Evolutionary conservation across 805 yeast species (phyloP).

Genomic region (Saturnispora ahearnii): DNA sequence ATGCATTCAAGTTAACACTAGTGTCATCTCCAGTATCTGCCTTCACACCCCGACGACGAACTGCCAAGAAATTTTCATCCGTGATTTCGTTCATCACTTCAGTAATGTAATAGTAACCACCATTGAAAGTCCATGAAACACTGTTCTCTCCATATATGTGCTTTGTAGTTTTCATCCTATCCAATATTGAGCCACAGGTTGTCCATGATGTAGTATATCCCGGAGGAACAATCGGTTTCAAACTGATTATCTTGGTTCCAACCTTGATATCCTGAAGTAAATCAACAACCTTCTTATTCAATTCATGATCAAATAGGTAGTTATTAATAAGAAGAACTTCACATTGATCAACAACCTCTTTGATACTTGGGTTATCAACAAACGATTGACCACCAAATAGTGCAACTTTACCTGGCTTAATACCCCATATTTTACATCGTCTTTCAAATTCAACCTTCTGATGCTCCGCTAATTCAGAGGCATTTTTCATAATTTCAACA

Average conservation of each 20-base stretch:
- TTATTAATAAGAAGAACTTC: conserved; percentile 76
- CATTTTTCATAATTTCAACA: conserved; percentile 81
- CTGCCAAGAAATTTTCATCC: conserved; percentile 26
- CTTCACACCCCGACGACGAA: conserved; percentile 18
- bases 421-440: conserved; percentile 56
- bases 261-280: conserved; percentile 54
- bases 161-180: conserved; percentile 53
- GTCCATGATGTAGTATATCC: conserved; percentile 55
- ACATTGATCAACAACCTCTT: conserved; percentile 44
- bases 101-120: conserved; percentile 69
- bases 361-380: conserved; percentile 52
- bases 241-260: conserved; percentile 72
- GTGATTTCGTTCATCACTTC: conserved; percentile 41
- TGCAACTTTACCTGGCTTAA: conserved; percentile 45
- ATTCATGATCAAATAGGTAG: conserved; percentile 68
- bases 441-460: conserved; percentile 52
- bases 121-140: conserved; percentile 88
- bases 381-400: conserved; percentile 65
- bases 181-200: conserved; percentile 48
- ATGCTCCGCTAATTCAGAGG: conserved; percentile 54
- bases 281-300: conserved; percentile 57
- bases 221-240: conserved; percentile 71
- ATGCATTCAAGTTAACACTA: conserved; percentile 23
- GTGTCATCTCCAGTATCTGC: conserved; percentile 13
- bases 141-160: conserved; percentile 57